A percentile compares a stretch with the other conserved stretches of the same genome.
phyloP scores from a whole-genome alignment of 352 stramenopile genomes.

The Phytophthora tubulina region DNA sequence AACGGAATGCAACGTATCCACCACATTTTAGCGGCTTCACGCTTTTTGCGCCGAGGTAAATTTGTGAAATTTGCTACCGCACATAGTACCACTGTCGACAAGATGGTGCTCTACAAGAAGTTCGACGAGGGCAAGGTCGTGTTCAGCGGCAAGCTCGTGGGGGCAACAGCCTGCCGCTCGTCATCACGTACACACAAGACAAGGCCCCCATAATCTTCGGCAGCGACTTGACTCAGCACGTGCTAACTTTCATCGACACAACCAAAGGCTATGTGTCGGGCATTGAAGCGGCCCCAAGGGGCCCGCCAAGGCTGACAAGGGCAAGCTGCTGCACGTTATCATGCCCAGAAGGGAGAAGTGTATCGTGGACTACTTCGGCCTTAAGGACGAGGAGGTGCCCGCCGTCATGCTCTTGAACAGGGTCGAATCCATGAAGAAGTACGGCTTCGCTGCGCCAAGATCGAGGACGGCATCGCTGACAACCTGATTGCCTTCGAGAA shows the following conservation, averaged over 20 bases:
- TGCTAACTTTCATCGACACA: slow-evolving; percentile 88
- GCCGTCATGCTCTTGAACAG: slow-evolving; percentile 92
- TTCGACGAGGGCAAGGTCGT: slow-evolving; percentile 88
- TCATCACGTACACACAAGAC: slow-evolving; percentile 92
- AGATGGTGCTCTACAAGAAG: slow-evolving; percentile 88
- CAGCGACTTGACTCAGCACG: slow-evolving; percentile 86
- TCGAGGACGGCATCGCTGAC: slow-evolving; percentile 51
- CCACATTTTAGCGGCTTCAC: too few relatives aligned
- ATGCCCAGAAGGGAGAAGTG: slow-evolving; percentile 89
- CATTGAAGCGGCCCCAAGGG: slow-evolving; percentile 68
- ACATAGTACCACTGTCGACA: slow-evolving; percentile 43
- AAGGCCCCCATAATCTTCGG: slow-evolving; percentile 93
- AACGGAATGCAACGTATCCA: too few relatives aligned
- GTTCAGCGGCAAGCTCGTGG: slow-evolving; percentile 80
- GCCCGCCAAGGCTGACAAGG: slow-evolving; percentile 81
- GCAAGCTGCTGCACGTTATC: slow-evolving; percentile 91
- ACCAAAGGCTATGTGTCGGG: slow-evolving; percentile 71
- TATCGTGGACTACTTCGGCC: slow-evolving; percentile 95
- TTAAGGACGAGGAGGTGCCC: slow-evolving; percentile 89
- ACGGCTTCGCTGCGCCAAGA: slow-evolving; percentile 78
- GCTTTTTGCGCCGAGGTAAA: background rate
- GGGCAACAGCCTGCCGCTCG: slow-evolving; percentile 87
- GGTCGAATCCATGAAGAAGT: slow-evolving; percentile 95
- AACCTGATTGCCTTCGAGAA: slow-evolving; percentile 83
- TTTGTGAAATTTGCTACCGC: too few relatives aligned